These are phyloP conservation scores for Atkinsonella texensis DNA, from an alignment of 2,329 filamentous ascomycete genomes.

Conservation along the genomic window DNA sequence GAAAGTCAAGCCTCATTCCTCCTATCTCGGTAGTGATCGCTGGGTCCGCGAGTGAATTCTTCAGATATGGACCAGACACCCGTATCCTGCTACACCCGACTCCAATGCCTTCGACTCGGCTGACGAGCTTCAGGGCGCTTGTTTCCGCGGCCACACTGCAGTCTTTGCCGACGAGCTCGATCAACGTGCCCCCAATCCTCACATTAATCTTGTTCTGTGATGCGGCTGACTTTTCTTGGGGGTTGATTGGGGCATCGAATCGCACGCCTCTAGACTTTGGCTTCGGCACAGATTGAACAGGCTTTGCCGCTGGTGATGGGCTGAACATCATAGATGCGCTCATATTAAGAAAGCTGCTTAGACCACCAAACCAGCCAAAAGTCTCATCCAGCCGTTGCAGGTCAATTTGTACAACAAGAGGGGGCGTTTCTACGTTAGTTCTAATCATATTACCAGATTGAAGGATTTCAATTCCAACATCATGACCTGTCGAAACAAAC, in stretches of 20 bases:
- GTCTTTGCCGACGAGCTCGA: conserved; percentile 65
- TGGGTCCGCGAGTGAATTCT: conserved; percentile 39
- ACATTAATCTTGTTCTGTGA: conserved; percentile 59
- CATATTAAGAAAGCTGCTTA: conserved; percentile 84
- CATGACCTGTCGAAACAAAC: conserved; percentile 43
- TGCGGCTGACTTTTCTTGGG: conserved; percentile 32
- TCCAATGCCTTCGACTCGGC: conserved; percentile 59
- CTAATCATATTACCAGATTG: conserved; percentile 32
- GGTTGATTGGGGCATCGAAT: conserved; percentile 41
- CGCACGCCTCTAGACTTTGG: conserved; percentile 43
- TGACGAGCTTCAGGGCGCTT: conserved; percentile 70
- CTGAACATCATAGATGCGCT: conserved; percentile 72
- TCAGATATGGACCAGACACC: conserved; percentile 57
- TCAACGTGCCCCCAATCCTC: conserved; percentile 62
- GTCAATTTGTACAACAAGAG: conserved; percentile 65
- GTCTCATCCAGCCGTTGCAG: conserved; percentile 74
- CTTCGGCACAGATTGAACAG: conserved; percentile 24
- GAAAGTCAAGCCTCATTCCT: conserved; percentile 60
- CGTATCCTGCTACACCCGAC: conserved; percentile 66
- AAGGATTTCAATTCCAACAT: conserved; percentile 42
- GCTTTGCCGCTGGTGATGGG: conserved; percentile 36
- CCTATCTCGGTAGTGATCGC: conserved; percentile 51
- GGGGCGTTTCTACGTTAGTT: conserved; percentile 62
- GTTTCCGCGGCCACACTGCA: conserved; percentile 65
- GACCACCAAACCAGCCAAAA: conserved; percentile 76